phyloP scores from a whole-genome alignment of 1,284 basidiomycete species.

The Puccinia triticina region DNA sequence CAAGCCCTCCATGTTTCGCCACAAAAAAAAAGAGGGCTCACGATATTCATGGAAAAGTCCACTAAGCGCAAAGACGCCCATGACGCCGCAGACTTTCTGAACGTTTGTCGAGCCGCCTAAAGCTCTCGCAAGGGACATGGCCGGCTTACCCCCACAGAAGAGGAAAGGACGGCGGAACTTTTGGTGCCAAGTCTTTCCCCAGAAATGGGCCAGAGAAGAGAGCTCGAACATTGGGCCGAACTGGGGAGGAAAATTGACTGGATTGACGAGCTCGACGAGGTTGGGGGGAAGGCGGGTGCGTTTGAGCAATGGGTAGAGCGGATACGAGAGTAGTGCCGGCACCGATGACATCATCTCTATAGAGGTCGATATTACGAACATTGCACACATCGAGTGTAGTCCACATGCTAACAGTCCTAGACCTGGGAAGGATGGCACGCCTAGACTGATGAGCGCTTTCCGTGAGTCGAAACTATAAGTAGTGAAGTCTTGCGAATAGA shows the following conservation, averaged over 20 bases:
- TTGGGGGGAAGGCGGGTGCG: neutral
- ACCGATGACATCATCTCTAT: neutral
- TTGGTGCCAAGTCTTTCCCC: constrained; percentile 44
- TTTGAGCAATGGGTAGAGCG: neutral
- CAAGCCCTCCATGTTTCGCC: neutral
- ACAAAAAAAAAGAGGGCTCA: neutral
- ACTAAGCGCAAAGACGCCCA: constrained; percentile 38
- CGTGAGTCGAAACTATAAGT: constrained; percentile 7
- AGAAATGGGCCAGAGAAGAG: constrained; percentile 34
- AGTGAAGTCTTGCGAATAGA: neutral
- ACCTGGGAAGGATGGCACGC: constrained; percentile 32
- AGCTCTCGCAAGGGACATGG: neutral
- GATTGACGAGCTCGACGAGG: neutral
- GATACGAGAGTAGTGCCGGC: constrained; percentile 1
- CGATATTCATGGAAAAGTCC: constrained; percentile 39
- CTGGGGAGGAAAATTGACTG: neutral
- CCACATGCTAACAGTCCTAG: neutral
- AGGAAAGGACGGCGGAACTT: constrained; percentile 15
- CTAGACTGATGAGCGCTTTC: neutral
- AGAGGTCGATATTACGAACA: neutral
- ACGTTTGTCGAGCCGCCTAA: constrained; percentile 1
- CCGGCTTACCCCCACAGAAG: constrained; percentile 31
- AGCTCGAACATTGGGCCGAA: constrained; percentile 15
- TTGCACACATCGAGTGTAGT: constrained; percentile 6
- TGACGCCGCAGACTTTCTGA: constrained; percentile 8